Evolutionary conservation across 1,139 yeast species (phyloP).

Genomic region (Magnusiomyces tetraspermus): DNA sequence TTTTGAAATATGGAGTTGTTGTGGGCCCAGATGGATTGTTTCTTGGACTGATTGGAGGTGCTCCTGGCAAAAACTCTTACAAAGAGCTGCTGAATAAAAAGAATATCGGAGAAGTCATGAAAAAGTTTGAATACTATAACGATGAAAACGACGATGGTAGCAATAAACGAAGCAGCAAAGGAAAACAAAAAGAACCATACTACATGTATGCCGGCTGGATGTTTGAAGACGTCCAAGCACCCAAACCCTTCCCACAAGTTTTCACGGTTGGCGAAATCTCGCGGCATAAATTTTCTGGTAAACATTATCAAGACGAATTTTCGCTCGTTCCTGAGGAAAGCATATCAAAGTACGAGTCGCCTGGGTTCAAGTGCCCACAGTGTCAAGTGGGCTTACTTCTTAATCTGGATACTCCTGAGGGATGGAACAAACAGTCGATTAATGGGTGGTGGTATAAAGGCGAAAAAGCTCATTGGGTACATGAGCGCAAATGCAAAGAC

Average conservation of each 20-base stretch:
- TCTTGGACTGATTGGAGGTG: background rate
- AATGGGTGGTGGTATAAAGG: background rate
- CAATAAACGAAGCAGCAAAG: background rate
- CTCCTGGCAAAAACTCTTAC: background rate
- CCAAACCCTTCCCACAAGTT: background rate
- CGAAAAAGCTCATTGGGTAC: background rate
- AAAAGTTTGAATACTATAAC: background rate
- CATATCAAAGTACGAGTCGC: background rate
- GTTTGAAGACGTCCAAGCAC: background rate
- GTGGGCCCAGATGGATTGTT: background rate
- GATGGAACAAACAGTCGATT: background rate
- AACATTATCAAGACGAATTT: background rate
- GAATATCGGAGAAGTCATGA: background rate
- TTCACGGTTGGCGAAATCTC: background rate
- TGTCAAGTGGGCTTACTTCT: background rate
- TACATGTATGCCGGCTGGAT: constrained; percentile 1
- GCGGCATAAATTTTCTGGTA: background rate
- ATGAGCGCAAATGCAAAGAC: background rate
- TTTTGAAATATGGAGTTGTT: background rate
- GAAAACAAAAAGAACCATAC: background rate
- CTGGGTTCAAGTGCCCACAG: background rate
- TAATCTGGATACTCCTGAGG: background rate
- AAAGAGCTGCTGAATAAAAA: background rate
- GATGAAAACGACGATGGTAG: background rate
- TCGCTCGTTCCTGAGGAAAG: background rate